These are phyloP conservation scores for Cercospora janseana DNA, from an alignment of 2,329 filamentous ascomycete genomes.

Conservation along the genomic window DNA sequence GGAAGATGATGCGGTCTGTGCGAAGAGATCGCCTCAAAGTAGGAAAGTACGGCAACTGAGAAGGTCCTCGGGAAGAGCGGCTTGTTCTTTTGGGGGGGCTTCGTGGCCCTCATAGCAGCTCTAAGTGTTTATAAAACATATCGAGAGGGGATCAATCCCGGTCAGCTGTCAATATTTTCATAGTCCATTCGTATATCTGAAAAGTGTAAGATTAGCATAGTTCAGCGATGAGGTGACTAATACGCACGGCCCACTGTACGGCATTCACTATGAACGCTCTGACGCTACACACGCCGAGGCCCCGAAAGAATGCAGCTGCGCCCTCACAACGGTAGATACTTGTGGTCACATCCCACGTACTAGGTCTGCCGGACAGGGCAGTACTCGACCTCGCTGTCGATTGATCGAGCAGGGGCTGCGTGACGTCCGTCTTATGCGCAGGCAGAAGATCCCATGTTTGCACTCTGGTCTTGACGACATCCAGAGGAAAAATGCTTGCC, in stretches of 20 bases:
- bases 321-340: constrained; percentile 70
- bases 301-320: constrained; percentile 74
- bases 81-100: too few species aligned
- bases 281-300: constrained; percentile 75
- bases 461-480: constrained; percentile 89
- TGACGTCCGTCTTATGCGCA: neutral
- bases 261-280: constrained; percentile 92
- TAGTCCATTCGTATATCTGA: constrained; percentile 75
- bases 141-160: too few species aligned
- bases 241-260: constrained; percentile 73
- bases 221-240: neutral
- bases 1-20: too few species aligned
- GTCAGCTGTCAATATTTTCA: constrained; percentile 47
- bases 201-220: neutral
- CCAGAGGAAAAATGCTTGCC: constrained; percentile 85
- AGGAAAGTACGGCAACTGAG: too few species aligned
- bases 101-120: too few species aligned
- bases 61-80: too few species aligned
- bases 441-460: constrained; percentile 63
- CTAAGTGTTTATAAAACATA: too few species aligned
- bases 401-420: constrained; percentile 8
- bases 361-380: too few species aligned
- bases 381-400: constrained; percentile 49
- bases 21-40: too few species aligned
- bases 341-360: constrained; percentile 61